Conservation (phyloP, 108 stramenopile genomes). For the Cyclotella cryptica region DNA sequence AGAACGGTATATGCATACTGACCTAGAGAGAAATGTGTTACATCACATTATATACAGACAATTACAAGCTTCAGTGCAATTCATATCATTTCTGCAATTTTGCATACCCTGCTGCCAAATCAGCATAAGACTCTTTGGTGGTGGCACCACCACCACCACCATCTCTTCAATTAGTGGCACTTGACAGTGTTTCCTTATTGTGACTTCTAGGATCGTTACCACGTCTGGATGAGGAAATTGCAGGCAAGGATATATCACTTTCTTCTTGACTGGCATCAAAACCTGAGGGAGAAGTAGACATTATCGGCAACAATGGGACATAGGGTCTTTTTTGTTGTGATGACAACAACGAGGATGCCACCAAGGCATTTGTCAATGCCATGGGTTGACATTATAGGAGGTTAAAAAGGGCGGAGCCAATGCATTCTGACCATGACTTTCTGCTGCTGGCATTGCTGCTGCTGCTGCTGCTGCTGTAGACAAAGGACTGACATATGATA, state of each 20-base stretch:
- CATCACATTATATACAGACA: not conserved
- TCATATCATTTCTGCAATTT: conserved; percentile 44
- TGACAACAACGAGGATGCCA: too few relatives aligned
- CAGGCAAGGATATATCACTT: conserved; percentile 69
- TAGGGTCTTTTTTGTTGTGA: conserved; percentile 11
- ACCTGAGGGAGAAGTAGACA: not conserved
- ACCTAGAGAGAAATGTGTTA: too few relatives aligned
- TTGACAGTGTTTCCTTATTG: conserved; percentile 1
- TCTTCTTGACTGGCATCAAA: conserved; percentile 56
- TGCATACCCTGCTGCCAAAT: conserved; percentile 79
- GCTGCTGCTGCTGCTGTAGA: not conserved
- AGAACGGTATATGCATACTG: too few relatives aligned
- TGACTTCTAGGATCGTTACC: conserved; percentile 3
- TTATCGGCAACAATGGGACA: conserved; percentile 13
- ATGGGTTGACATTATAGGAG: not conserved
- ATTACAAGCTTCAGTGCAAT: not conserved
- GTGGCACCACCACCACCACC: conserved; percentile 28
- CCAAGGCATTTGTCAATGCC: not conserved
- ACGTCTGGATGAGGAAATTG: not conserved
- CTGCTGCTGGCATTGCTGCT: too few relatives aligned
- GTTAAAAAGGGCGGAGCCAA: conserved; percentile 15
- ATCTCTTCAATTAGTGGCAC: conserved; percentile 25
- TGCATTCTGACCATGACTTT: not conserved
- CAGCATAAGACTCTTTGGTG: conserved; percentile 55
- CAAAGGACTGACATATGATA: conserved; percentile 11